Evolutionary conservation across 371 early-diverging fungal species (phyloP).

Genomic region (Zopfochytrium polystomum): DNA sequence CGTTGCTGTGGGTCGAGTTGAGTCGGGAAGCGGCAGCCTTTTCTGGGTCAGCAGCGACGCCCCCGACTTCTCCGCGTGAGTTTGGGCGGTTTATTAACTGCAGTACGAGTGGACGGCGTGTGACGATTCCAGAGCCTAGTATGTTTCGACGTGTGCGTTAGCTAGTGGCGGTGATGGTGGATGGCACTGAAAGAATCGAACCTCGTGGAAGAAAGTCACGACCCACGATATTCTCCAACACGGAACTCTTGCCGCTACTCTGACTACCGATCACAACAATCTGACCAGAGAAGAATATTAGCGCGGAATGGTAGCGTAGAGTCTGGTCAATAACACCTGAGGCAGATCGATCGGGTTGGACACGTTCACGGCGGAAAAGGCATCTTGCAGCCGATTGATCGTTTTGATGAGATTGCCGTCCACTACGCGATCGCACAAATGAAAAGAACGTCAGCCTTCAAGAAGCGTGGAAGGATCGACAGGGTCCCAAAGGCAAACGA

Average conservation of each 20-base stretch:
- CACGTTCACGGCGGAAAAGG: slow-evolving; percentile 92
- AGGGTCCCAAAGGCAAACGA: too few relatives aligned
- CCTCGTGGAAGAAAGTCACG: slow-evolving; percentile 98
- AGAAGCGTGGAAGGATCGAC: too few relatives aligned
- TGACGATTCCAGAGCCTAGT: slow-evolving; percentile 89
- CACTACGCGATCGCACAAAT: too few relatives aligned
- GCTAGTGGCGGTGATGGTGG: too few relatives aligned
- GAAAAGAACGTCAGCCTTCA: too few relatives aligned
- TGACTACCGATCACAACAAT: slow-evolving; percentile 94
- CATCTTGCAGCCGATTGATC: slow-evolving; percentile 77
- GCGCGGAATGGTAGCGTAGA: not conserved
- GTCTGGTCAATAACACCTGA: slow-evolving; percentile 62
- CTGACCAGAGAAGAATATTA: slow-evolving; percentile 11
- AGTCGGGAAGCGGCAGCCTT: not conserved
- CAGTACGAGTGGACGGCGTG: slow-evolving; percentile 92
- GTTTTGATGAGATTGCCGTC: slow-evolving; percentile 25
- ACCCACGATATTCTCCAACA: slow-evolving; percentile 98
- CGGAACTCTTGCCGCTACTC: slow-evolving; percentile 97
- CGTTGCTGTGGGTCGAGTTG: slow-evolving; percentile 7
- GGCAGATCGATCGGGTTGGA: slow-evolving; percentile 97
- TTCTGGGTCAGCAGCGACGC: slow-evolving; percentile 33
- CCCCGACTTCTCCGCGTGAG: slow-evolving; percentile 44
- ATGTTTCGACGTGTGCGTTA: too few relatives aligned
- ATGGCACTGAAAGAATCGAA: slow-evolving; percentile 11
- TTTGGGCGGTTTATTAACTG: slow-evolving; percentile 91